Evolutionary conservation across 352 stramenopile genomes (phyloP).

Genomic region (Phytopythium sindhum): DNA sequence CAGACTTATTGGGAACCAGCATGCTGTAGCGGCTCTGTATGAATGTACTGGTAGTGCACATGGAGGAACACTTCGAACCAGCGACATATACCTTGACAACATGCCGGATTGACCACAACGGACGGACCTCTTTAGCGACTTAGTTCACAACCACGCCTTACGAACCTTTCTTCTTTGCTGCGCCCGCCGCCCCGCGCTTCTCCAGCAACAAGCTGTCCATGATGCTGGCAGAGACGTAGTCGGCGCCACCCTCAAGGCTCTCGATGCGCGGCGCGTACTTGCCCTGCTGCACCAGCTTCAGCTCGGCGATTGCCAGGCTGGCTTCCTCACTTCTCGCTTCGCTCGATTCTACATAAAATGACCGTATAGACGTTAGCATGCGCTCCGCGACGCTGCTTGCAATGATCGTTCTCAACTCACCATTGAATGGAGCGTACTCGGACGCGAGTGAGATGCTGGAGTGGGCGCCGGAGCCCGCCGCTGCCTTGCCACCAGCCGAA

Average conservation of each 20-base stretch:
- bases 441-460: conserved; percentile 46
- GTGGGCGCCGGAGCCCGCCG: conserved; percentile 7
- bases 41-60: too few relatives aligned
- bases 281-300: conserved; percentile 50
- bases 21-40: not conserved
- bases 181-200: conserved; percentile 9
- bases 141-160: not conserved
- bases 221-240: conserved; percentile 80
- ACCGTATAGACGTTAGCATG: not conserved
- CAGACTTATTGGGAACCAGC: not conserved
- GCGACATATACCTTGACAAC: too few relatives aligned
- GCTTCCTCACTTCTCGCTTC: conserved; percentile 32
- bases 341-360: conserved; percentile 4
- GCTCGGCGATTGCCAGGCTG: conserved; percentile 57
- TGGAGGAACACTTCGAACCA: too few relatives aligned
- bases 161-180: not conserved
- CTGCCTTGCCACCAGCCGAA: not conserved
- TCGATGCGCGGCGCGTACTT: conserved; percentile 56
- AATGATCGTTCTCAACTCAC: conserved; percentile 2
- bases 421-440: conserved; percentile 15
- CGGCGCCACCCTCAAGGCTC: conserved; percentile 64
- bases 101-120: too few relatives aligned
- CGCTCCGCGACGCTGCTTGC: not conserved
- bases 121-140: not conserved
- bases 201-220: conserved; percentile 74